Evolutionary conservation across 257 asterid genomes (phyloP).

Genomic region (Rhazya stricta): DNA sequence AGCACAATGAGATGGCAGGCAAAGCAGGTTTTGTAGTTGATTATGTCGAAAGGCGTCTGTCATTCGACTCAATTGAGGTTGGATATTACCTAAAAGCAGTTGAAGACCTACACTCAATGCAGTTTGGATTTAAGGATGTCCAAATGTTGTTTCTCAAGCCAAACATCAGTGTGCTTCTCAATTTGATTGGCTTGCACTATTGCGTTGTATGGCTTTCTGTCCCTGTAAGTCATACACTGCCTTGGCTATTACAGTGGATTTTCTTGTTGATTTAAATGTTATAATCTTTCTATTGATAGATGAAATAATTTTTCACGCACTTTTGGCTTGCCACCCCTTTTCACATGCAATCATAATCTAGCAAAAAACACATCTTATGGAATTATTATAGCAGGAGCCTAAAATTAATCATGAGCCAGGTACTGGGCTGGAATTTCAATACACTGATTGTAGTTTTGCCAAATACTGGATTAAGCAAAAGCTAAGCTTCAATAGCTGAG

Average conservation of each 20-base stretch:
- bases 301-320: not conserved
- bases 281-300: not conserved
- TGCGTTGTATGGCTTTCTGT: constrained; percentile 57
- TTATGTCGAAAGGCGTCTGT: constrained; percentile 45
- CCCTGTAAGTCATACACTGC: constrained; percentile 37
- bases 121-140: constrained; percentile 66
- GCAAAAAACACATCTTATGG: not conserved
- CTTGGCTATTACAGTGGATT: not conserved
- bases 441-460: not conserved
- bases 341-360: not conserved
- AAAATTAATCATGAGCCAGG: not conserved
- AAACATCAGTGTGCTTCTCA: constrained; percentile 49
- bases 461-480: not conserved
- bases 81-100: constrained; percentile 62
- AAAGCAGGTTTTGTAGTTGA: constrained; percentile 38
- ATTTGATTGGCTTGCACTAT: constrained; percentile 80
- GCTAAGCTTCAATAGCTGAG: not conserved
- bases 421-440: not conserved
- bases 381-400: not conserved
- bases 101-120: constrained; percentile 40
- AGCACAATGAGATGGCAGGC: constrained; percentile 59
- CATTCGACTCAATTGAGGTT: constrained; percentile 70
- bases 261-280: no score
- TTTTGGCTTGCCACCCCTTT: not conserved
- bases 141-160: constrained; percentile 62